phyloP scores from a whole-genome alignment of 163 green algal genomes.

The Scenedesmus sp. region DNA sequence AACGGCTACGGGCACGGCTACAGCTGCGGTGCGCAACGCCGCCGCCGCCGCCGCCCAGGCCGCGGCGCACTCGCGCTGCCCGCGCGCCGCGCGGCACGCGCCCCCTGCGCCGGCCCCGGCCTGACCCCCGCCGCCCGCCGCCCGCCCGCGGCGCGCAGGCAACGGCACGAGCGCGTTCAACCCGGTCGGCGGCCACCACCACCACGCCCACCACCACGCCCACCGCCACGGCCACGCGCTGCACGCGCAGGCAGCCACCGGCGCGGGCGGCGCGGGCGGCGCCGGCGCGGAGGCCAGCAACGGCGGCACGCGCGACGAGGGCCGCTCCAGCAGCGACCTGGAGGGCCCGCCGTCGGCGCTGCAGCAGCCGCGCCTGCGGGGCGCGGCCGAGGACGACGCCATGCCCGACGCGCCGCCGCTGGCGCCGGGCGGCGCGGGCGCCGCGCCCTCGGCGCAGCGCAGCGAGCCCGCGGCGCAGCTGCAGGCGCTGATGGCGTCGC shows the following conservation, averaged over 20 bases:
- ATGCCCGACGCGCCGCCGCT: background rate
- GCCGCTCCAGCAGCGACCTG: constrained; percentile 13
- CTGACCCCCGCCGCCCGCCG: background rate
- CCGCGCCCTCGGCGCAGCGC: constrained; percentile 16
- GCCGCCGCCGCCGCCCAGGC: no score
- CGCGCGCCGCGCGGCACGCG: background rate
- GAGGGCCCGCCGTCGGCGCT: constrained; percentile 1
- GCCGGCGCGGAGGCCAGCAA: background rate
- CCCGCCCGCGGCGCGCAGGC: background rate
- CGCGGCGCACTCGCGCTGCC: background rate
- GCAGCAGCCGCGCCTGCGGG: constrained; percentile 5
- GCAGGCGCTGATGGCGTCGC: constrained; percentile 8
- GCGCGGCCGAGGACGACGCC: background rate
- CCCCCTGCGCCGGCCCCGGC: background rate
- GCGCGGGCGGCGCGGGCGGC: background rate
- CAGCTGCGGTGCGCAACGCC: constrained; percentile 21
- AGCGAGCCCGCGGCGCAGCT: constrained; percentile 17
- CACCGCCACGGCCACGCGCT: background rate
- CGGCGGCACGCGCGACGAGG: constrained; percentile 24
- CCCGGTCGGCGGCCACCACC: constrained; percentile 10
- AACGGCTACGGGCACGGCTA: constrained; percentile 31
- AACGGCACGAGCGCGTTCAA: constrained; percentile 43
- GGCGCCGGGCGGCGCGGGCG: background rate
- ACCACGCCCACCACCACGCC: background rate
- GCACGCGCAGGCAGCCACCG: background rate